phyloP scores from a whole-genome alignment of 306 rosid species.

The Trifolium pratense region DNA sequence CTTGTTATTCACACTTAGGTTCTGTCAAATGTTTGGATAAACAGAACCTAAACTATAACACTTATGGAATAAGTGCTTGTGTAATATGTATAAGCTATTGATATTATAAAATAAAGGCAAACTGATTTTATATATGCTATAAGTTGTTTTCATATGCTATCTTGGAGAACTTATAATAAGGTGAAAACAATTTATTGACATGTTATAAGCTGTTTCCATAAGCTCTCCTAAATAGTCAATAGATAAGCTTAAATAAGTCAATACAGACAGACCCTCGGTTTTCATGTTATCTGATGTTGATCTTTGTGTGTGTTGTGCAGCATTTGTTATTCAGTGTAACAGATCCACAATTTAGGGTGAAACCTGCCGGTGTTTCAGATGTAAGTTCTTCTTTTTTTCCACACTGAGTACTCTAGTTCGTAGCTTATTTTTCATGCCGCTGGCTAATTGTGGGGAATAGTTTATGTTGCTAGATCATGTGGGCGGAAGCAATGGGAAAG shows the following conservation, averaged over 20 bases:
- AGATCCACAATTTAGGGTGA: constrained; percentile 76
- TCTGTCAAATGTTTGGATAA: too few species aligned
- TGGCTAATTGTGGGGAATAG: constrained; percentile 63
- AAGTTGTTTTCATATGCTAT: too few species aligned
- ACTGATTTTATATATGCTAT: too few species aligned
- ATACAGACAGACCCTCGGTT: neutral
- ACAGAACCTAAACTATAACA: neutral
- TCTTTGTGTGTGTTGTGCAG: constrained; percentile 57
- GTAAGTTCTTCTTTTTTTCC: constrained; percentile 60
- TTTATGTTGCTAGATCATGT: constrained; percentile 89
- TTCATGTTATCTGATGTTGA: constrained; percentile 26
- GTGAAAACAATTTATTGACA: too few species aligned
- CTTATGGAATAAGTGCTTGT: too few species aligned
- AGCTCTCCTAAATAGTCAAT: neutral
- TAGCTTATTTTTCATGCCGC: constrained; percentile 11
- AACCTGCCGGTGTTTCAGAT: constrained; percentile 94
- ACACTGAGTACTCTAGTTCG: neutral
- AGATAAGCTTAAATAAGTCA: neutral
- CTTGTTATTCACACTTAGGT: too few species aligned
- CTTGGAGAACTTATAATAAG: too few species aligned
- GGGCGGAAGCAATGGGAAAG: constrained; percentile 99
- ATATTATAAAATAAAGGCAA: too few species aligned
- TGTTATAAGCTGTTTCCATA: neutral
- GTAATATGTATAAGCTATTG: too few species aligned
- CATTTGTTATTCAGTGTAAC: constrained; percentile 91